Evolutionary conservation across 106 monocot species (phyloP).

Genomic region (Dioscorea alata): DNA sequence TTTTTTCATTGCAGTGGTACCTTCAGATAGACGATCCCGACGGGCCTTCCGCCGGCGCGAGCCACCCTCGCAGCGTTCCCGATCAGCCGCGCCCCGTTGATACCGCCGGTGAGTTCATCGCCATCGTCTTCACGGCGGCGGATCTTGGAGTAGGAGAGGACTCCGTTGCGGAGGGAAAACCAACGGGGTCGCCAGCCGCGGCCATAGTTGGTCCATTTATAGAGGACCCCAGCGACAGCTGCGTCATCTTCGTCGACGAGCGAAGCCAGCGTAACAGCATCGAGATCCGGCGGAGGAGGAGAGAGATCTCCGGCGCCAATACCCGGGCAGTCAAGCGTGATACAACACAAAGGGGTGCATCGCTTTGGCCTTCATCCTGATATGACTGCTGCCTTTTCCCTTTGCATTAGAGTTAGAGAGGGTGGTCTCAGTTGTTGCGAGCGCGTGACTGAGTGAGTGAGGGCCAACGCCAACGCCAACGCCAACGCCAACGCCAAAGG

Average conservation of each 20-base stretch:
- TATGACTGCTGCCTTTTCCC: too few species aligned
- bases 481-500: too few species aligned
- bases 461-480: too few species aligned
- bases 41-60: not conserved
- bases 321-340: not conserved
- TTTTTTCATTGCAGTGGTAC: not conserved
- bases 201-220: conserved; percentile 13
- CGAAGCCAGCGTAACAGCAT: not conserved
- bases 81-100: not conserved
- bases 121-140: not conserved
- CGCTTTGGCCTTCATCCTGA: not conserved
- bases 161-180: conserved; percentile 10
- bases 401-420: too few species aligned
- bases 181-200: conserved; percentile 6
- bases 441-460: too few species aligned
- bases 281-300: not conserved
- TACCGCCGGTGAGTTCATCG: not conserved
- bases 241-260: not conserved
- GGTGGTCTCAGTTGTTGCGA: too few species aligned
- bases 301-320: not conserved
- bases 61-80: not conserved
- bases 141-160: conserved; percentile 7
- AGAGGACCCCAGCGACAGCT: conserved; percentile 1
- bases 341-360: conserved; percentile 14
- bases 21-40: not conserved